Conservation (phyloP, 495 filamentous ascomycete genomes). For the Daldinia caldariorum region DNA sequence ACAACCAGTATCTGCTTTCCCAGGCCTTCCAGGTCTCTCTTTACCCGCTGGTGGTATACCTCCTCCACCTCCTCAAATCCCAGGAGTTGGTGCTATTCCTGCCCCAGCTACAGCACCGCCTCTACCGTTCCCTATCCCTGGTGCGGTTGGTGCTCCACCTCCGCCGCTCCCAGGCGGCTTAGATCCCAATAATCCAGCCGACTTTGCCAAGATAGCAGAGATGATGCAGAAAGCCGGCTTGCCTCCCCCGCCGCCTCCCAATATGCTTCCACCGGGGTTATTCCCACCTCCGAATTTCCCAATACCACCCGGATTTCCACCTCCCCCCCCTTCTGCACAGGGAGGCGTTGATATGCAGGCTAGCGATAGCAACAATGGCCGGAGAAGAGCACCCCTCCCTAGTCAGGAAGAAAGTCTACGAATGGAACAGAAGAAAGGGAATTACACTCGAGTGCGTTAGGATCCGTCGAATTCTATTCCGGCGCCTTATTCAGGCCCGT, state of each 20-base stretch:
- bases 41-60: constrained; percentile 50
- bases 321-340: constrained; percentile 48
- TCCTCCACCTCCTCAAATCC: constrained; percentile 51
- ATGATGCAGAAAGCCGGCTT: constrained; percentile 67
- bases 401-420: constrained; percentile 84
- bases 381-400: constrained; percentile 73
- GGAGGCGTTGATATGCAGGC: constrained; percentile 41
- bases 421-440: constrained; percentile 75
- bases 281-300: constrained; percentile 63
- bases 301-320: constrained; percentile 61
- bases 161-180: constrained; percentile 58
- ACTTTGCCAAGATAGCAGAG: constrained; percentile 73
- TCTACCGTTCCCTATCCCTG: constrained; percentile 53
- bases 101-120: constrained; percentile 45
- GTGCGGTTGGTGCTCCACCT: constrained; percentile 60
- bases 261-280: constrained; percentile 56
- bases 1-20: constrained; percentile 53
- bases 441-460: constrained; percentile 66
- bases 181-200: constrained; percentile 68
- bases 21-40: constrained; percentile 60
- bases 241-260: constrained; percentile 58
- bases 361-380: constrained; percentile 37
- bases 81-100: constrained; percentile 60
- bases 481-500: neutral
- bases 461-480: neutral